Percentiles rank a stretch among this genome's conserved stretches.
Conservation (phyloP, 2,329 filamentous ascomycete species). For the Fusarium concolor region DNA sequence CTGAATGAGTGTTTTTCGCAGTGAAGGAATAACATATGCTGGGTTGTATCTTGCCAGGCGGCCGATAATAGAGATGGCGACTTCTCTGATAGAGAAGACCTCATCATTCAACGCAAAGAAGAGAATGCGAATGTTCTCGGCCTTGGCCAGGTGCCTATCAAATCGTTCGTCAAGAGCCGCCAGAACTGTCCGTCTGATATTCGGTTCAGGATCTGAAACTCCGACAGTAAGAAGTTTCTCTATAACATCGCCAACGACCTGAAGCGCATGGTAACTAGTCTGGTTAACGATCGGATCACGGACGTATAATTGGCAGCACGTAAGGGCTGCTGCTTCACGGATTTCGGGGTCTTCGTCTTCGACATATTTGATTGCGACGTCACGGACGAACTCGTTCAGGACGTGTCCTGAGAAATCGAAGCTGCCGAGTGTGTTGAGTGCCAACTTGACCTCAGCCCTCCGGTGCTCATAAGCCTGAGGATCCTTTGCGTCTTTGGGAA, state of each 20-base stretch:
- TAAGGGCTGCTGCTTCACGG: constrained; percentile 92
- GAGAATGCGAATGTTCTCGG: constrained; percentile 94
- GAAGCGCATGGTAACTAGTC: constrained; percentile 94
- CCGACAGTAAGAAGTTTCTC: constrained; percentile 95
- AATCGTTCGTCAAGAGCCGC: constrained; percentile 92
- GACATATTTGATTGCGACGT: constrained; percentile 97
- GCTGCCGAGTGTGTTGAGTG: constrained; percentile 94
- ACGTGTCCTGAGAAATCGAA: constrained; percentile 96
- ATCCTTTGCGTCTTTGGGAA: constrained; percentile 88
- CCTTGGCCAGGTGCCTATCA: constrained; percentile 94
- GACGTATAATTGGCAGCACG: constrained; percentile 97
- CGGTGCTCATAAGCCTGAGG: constrained; percentile 82
- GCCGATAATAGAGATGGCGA: constrained; percentile 95
- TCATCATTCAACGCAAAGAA: constrained; percentile 98
- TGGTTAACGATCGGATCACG: constrained; percentile 98
- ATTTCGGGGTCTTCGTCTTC: constrained; percentile 96
- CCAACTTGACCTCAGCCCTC: constrained; percentile 90
- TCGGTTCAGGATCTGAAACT: constrained; percentile 89
- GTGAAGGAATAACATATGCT: constrained; percentile 94
- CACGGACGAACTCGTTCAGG: constrained; percentile 97
- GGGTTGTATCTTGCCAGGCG: constrained; percentile 91
- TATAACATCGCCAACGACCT: constrained; percentile 97
- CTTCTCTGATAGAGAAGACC: constrained; percentile 90
- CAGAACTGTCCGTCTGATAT: constrained; percentile 89
- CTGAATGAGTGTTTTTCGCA: constrained; percentile 95